Evolutionary conservation across 1,139 yeast genomes (phyloP).

Genomic region (Debaryomyces psychrophilus): DNA sequence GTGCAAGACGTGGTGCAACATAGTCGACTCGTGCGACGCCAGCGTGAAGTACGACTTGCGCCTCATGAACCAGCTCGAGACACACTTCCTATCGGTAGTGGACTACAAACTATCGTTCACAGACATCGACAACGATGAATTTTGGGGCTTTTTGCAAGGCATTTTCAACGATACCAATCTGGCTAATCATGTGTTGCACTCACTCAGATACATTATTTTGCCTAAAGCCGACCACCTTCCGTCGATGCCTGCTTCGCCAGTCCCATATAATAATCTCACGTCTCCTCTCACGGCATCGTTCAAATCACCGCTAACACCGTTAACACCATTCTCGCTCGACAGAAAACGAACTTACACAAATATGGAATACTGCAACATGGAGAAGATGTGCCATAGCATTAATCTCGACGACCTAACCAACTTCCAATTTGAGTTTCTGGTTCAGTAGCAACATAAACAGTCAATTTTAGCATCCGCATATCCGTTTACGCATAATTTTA

Average conservation of each 20-base stretch:
- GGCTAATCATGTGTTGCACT: background rate
- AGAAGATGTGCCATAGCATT: background rate
- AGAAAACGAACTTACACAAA: conserved; percentile 1
- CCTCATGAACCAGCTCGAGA: conserved; percentile 33
- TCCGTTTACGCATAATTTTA: background rate
- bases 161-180: background rate
- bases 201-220: background rate
- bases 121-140: conserved; percentile 25
- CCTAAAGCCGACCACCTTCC: conserved; percentile 3
- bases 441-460: background rate
- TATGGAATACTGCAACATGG: background rate
- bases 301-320: conserved; percentile 20
- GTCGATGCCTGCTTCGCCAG: conserved; percentile 1
- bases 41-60: conserved; percentile 20
- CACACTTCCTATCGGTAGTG: conserved; percentile 32
- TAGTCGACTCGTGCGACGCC: conserved; percentile 14
- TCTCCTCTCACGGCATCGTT: conserved; percentile 12
- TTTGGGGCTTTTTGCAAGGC: conserved; percentile 26
- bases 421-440: conserved; percentile 1
- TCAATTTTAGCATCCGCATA: background rate
- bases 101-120: conserved; percentile 34
- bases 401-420: conserved; percentile 3
- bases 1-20: conserved; percentile 51
- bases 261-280: conserved; percentile 5
- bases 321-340: conserved; percentile 16